Conservation (phyloP, 192 early-diverging fungal species). For the Backusella westeae region DNA sequence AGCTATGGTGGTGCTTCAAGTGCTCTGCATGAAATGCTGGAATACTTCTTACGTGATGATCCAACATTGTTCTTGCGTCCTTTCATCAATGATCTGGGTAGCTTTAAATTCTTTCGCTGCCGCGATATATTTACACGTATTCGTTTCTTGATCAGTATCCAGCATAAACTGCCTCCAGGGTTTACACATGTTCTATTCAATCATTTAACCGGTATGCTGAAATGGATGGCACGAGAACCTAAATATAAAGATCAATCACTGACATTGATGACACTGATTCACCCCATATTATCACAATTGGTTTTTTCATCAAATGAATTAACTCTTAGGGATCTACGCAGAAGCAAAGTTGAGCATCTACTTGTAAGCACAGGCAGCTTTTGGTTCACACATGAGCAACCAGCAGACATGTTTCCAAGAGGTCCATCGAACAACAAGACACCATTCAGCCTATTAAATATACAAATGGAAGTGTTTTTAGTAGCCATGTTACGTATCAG, state of each 20-base stretch:
- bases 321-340: conserved; percentile 47
- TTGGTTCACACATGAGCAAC: conserved; percentile 51
- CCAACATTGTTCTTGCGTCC: conserved; percentile 50
- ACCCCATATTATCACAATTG: conserved; percentile 49
- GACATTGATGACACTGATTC: conserved; percentile 37
- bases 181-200: conserved; percentile 55
- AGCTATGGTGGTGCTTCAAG: conserved; percentile 43
- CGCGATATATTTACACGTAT: conserved; percentile 42
- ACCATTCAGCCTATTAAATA: conserved; percentile 35
- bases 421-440: conserved; percentile 20
- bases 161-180: conserved; percentile 48
- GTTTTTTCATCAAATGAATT: conserved; percentile 51
- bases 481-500: conserved; percentile 50
- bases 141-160: conserved; percentile 41
- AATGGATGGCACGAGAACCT: conserved; percentile 51
- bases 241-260: conserved; percentile 31
- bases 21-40: conserved; percentile 39
- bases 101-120: conserved; percentile 28
- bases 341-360: conserved; percentile 56
- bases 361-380: conserved; percentile 49
- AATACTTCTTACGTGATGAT: conserved; percentile 51
- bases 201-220: conserved; percentile 51
- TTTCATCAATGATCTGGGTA: conserved; percentile 51
- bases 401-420: conserved; percentile 50
- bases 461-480: conserved; percentile 44